Conservation (phyloP, 2,329 filamentous ascomycete species). For the Camillea tinctor region DNA sequence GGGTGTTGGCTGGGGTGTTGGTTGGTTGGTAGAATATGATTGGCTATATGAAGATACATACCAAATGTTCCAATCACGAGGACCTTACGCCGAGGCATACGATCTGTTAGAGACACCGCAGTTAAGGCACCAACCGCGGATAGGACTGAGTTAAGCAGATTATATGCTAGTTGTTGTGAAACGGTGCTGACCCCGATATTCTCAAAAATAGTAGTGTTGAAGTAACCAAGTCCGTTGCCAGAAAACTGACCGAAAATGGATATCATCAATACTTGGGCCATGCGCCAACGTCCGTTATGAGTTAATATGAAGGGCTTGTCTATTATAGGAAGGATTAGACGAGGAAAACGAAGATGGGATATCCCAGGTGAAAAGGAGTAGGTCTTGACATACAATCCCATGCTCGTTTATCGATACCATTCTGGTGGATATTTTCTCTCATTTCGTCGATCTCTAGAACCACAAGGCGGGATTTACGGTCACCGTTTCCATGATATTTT, state of each 20-base stretch:
- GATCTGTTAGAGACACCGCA: constrained; percentile 43
- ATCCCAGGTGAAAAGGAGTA: background rate
- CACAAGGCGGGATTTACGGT: constrained; percentile 39
- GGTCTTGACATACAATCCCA: constrained; percentile 42
- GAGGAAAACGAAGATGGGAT: background rate
- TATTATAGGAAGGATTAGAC: constrained; percentile 19
- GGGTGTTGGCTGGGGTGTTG: too few species aligned
- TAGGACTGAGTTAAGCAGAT: constrained; percentile 46
- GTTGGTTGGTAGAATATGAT: constrained; percentile 1
- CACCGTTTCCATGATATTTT: constrained; percentile 44
- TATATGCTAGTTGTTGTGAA: constrained; percentile 43
- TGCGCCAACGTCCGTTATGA: constrained; percentile 47
- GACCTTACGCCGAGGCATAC: constrained; percentile 46
- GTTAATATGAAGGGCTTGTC: constrained; percentile 44
- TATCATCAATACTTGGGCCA: constrained; percentile 49
- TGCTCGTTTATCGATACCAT: constrained; percentile 47
- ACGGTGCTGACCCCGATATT: constrained; percentile 37
- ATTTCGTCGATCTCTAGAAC: constrained; percentile 43
- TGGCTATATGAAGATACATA: constrained; percentile 12
- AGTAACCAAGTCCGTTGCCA: constrained; percentile 50
- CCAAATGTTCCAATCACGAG: constrained; percentile 43
- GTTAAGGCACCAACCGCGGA: constrained; percentile 45
- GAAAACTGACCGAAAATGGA: constrained; percentile 52
- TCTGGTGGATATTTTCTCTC: constrained; percentile 41
- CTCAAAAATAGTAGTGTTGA: constrained; percentile 48